Evolutionary conservation across 2,329 filamentous ascomycete genomes (phyloP).

Genomic region (Alternaria ethzedia): DNA sequence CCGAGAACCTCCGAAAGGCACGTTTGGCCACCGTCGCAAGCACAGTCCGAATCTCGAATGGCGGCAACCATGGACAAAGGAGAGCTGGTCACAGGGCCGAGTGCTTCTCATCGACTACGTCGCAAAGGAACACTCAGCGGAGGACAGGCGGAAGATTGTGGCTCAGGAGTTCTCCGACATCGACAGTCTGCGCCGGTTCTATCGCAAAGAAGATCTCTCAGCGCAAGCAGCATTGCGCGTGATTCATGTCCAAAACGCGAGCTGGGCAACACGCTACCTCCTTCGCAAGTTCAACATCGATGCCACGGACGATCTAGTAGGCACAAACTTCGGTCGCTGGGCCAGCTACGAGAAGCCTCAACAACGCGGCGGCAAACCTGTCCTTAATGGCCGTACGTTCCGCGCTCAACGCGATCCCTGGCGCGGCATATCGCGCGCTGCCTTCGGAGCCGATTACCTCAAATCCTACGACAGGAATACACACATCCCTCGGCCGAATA

Average conservation of each 20-base stretch:
- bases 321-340: constrained; percentile 59
- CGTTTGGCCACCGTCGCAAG: constrained; percentile 38
- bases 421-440: constrained; percentile 57
- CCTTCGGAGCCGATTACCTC: constrained; percentile 61
- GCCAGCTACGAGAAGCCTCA: constrained; percentile 56
- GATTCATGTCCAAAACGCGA: constrained; percentile 62
- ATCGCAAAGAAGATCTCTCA: constrained; percentile 46
- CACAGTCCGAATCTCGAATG: constrained; percentile 47
- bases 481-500: constrained; percentile 21
- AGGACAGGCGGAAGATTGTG: constrained; percentile 52
- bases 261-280: constrained; percentile 58
- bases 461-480: constrained; percentile 50
- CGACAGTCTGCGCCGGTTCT: constrained; percentile 54
- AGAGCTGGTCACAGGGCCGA: constrained; percentile 51
- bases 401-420: constrained; percentile 58
- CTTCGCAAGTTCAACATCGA: constrained; percentile 61
- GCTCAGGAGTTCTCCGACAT: constrained; percentile 58
- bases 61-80: constrained; percentile 45
- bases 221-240: constrained; percentile 47
- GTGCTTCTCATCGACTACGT: constrained; percentile 61
- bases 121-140: constrained; percentile 44
- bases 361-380: constrained; percentile 57
- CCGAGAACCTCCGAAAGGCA: constrained; percentile 24
- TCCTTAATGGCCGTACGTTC: constrained; percentile 60
- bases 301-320: constrained; percentile 55